Evolutionary conservation across 2,329 filamentous ascomycete species (phyloP).

Genomic region (Huntiella omanensis): DNA sequence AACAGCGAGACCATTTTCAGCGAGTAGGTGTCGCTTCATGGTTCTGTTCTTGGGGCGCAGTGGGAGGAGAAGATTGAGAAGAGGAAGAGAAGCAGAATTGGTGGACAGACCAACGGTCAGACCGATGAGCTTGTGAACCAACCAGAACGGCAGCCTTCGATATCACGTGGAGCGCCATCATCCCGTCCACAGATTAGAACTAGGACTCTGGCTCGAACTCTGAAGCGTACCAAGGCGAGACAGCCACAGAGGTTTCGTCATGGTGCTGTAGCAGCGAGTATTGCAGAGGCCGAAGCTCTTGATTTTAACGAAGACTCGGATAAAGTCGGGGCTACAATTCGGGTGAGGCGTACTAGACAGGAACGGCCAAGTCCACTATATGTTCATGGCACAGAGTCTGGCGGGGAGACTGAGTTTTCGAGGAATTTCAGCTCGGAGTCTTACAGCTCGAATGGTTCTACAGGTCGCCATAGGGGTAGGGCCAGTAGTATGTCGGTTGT

Average conservation of each 20-base stretch:
- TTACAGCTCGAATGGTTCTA: background rate
- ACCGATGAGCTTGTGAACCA: background rate
- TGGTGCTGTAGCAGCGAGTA: background rate
- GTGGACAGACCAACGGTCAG: background rate
- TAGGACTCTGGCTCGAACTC: background rate
- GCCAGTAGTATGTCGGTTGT: background rate
- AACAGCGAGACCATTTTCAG: slow-evolving; percentile 68
- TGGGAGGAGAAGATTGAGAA: background rate
- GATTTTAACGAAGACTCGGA: background rate
- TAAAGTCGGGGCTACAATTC: background rate
- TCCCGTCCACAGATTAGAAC: background rate
- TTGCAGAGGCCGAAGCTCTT: background rate
- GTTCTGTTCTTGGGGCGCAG: slow-evolving; percentile 4
- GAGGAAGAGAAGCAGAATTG: background rate
- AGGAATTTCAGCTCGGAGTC: background rate
- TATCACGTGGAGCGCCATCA: background rate
- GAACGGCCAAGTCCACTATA: background rate
- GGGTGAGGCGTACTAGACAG: background rate
- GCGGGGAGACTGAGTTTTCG: background rate
- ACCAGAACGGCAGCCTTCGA: slow-evolving; percentile 1
- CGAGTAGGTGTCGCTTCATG: slow-evolving; percentile 17
- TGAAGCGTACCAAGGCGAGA: background rate
- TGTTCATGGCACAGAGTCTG: background rate
- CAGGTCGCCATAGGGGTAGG: background rate
- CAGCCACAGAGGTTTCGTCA: background rate